Evolutionary conservation across 208 protist genomes (phyloP).

Genomic region (Tritrichomonas foetus): DNA sequence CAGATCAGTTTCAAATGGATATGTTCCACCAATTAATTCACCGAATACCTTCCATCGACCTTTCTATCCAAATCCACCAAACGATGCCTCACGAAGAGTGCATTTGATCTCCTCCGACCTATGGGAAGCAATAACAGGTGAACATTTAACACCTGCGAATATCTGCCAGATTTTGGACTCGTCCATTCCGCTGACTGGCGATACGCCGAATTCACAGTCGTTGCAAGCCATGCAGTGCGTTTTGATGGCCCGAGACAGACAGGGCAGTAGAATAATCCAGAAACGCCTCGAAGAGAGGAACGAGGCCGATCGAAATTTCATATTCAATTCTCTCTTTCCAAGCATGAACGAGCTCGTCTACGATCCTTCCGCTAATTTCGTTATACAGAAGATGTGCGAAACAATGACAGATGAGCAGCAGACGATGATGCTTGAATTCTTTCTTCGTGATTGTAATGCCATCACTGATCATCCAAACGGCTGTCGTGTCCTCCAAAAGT

Average conservation of each 20-base stretch:
- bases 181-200: neutral
- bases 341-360: neutral
- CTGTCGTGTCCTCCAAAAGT: slow-evolving; percentile 11
- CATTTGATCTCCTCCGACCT: neutral
- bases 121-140: slow-evolving; percentile 36
- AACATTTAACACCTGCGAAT: neutral
- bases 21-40: no score
- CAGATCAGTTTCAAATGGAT: no score
- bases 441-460: neutral
- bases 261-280: neutral
- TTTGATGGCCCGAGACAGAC: neutral
- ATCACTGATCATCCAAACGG: slow-evolving; percentile 30
- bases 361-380: neutral
- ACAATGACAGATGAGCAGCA: neutral
- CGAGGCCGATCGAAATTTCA: neutral
- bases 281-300: neutral
- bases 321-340: neutral
- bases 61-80: no score
- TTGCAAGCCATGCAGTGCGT: neutral
- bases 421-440: neutral
- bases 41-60: no score
- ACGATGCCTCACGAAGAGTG: no score
- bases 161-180: neutral
- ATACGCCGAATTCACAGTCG: neutral
- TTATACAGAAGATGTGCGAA: slow-evolving; percentile 25